Evolutionary conservation across 148 eudicot genomes (phyloP).

Genomic region (Rhododendron vialii): DNA sequence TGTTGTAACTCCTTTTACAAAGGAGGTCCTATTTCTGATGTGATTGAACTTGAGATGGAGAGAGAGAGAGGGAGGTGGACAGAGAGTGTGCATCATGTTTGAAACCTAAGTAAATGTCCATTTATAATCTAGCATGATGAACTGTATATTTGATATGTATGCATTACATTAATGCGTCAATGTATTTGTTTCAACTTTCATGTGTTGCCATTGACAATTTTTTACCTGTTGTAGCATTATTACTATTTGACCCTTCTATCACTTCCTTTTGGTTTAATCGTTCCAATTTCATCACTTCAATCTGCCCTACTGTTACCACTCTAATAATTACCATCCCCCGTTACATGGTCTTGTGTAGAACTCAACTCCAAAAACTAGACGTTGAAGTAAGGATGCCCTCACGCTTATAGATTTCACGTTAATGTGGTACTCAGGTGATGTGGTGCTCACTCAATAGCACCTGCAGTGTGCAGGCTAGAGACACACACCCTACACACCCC

Average conservation of each 20-base stretch:
- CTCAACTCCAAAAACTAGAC: no score
- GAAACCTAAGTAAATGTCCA: neutral
- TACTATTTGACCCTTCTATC: neutral
- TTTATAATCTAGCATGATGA: neutral
- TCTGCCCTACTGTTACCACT: neutral
- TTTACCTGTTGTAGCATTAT: neutral
- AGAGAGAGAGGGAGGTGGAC: neutral
- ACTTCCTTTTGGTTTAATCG: neutral
- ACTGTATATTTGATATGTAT: neutral
- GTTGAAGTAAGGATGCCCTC: no score
- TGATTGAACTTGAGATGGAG: neutral
- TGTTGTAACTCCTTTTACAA: neutral
- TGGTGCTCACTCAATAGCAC: neutral
- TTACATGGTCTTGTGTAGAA: no score
- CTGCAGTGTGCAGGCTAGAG: no score
- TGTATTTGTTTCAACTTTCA: neutral
- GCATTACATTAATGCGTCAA: neutral
- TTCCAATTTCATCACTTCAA: neutral
- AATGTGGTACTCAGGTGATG: neutral
- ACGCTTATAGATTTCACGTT: no score
- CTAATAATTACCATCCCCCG: neutral
- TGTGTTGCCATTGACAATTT: neutral
- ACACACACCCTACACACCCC: no score
- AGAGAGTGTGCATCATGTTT: neutral
- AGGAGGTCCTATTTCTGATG: neutral